Conservation (phyloP, 352 stramenopile species). For the Pythium insidiosum region DNA sequence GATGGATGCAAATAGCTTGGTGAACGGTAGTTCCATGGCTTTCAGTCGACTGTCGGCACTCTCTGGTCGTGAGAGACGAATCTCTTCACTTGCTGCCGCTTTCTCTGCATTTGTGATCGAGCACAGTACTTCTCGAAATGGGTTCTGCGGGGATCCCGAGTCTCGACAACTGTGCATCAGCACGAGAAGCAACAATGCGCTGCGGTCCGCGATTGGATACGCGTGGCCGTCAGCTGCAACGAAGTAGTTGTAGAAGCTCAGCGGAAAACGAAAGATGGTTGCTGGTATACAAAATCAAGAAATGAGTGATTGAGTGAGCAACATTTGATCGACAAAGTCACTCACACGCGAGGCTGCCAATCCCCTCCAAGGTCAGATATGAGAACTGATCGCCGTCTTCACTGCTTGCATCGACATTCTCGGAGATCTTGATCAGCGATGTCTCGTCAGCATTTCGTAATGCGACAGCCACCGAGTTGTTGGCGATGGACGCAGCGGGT, state of each 20-base stretch:
- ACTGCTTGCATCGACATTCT: conserved; percentile 28
- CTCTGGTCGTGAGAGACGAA: conserved; percentile 16
- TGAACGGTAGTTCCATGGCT: conserved; percentile 31
- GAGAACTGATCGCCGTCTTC: conserved; percentile 60
- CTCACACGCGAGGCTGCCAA: conserved; percentile 53
- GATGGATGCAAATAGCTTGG: conserved; percentile 39
- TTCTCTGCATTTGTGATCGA: conserved; percentile 27
- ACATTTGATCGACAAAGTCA: too few species aligned
- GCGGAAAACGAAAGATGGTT: conserved; percentile 55
- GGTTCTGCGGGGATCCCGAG: conserved; percentile 32
- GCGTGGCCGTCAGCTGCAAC: conserved; percentile 36
- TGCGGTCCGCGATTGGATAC: conserved; percentile 59
- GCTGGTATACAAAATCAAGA: conserved; percentile 15
- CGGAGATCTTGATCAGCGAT: conserved; percentile 59
- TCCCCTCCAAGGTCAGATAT: conserved; percentile 60
- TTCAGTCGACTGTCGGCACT: conserved; percentile 11
- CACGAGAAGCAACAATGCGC: conserved; percentile 52
- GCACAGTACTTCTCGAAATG: conserved; percentile 48
- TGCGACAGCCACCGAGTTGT: conserved; percentile 25
- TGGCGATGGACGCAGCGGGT: conserved; percentile 18
- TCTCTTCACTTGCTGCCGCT: conserved; percentile 4
- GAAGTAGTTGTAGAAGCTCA: conserved; percentile 65
- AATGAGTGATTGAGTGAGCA: too few species aligned
- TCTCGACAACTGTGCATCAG: conserved; percentile 67
- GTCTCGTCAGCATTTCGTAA: conserved; percentile 35